Conservation (phyloP, 139 green algal genomes). For the Tetratostichococcus sp. region DNA sequence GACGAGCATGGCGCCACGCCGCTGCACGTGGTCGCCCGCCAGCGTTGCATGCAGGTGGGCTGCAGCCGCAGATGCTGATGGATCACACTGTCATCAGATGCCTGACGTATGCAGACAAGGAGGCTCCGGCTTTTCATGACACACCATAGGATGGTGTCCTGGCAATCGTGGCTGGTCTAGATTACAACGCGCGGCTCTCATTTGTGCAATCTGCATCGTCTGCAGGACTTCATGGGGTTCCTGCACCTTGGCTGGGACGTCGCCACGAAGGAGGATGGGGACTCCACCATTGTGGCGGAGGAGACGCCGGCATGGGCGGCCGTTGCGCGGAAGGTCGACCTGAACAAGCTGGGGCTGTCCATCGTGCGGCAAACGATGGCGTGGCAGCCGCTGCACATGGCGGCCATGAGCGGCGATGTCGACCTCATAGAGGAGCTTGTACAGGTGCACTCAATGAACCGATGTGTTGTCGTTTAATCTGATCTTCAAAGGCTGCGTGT, state of each 20-base stretch:
- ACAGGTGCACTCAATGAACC: background rate
- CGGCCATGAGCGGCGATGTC: constrained; percentile 43
- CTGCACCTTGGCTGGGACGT: constrained; percentile 59
- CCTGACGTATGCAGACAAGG: too few relatives aligned
- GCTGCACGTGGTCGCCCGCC: constrained; percentile 48
- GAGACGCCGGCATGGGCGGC: constrained; percentile 26
- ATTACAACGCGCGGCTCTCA: too few relatives aligned
- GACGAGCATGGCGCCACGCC: constrained; percentile 40
- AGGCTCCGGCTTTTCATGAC: too few relatives aligned
- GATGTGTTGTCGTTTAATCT: too few relatives aligned
- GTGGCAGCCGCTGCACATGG: constrained; percentile 52
- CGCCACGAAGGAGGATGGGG: constrained; percentile 34
- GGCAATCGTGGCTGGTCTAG: too few relatives aligned
- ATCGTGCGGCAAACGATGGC: constrained; percentile 45
- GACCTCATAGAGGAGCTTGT: constrained; percentile 12
- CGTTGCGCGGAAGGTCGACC: constrained; percentile 16
- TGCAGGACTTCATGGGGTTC: constrained; percentile 61
- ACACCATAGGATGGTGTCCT: too few relatives aligned
- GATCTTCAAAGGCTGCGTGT: too few relatives aligned
- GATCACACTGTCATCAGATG: too few relatives aligned
- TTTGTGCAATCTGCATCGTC: too few relatives aligned
- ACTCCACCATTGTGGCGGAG: constrained; percentile 12
- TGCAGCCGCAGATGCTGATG: too few relatives aligned
- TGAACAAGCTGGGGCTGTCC: constrained; percentile 30
- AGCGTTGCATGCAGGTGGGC: constrained; percentile 52